phyloP scores from a whole-genome alignment of 225 moss, liverwort and hornwort genomes.

The Ulota crispa region DNA sequence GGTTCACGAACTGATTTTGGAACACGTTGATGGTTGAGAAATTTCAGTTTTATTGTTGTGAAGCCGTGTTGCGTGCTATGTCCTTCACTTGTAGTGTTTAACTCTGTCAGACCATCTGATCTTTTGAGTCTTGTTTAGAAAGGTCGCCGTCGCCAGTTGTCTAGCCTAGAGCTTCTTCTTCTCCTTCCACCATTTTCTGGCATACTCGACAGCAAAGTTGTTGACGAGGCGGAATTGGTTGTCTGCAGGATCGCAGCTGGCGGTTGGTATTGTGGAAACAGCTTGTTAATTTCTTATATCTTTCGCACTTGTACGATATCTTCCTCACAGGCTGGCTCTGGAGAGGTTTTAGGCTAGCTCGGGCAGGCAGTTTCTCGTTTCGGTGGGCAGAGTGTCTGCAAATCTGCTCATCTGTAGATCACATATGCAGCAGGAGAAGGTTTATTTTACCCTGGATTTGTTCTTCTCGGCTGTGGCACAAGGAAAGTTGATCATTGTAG shows the following conservation, averaged over 20 bases:
- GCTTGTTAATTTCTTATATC: constrained; percentile 5
- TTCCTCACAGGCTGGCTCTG: constrained; percentile 6
- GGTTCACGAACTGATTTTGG: neutral
- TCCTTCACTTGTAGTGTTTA: neutral
- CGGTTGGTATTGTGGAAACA: constrained; percentile 5
- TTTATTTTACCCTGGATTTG: neutral
- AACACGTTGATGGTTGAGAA: neutral
- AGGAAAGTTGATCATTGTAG: constrained; percentile 6
- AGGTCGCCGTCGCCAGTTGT: neutral
- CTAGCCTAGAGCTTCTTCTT: constrained; percentile 12
- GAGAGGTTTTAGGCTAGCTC: neutral
- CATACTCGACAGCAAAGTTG: constrained; percentile 4
- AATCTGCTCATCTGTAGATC: constrained; percentile 2
- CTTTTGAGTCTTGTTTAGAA: neutral
- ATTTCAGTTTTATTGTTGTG: neutral
- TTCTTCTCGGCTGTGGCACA: neutral
- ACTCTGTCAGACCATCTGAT: constrained; percentile 1
- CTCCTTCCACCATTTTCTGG: constrained; percentile 7
- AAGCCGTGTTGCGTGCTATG: neutral
- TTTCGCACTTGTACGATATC: neutral
- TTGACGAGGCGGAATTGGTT: constrained; percentile 8
- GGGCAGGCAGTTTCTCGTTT: constrained; percentile 11
- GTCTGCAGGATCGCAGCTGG: constrained; percentile 22
- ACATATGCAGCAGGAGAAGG: neutral
- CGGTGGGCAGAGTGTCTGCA: constrained; percentile 10